Evolutionary conservation across 345 rosid genomes (phyloP), one percentile per base, ranked within the genome.

Genomic region (Salix dunnii): DNA sequence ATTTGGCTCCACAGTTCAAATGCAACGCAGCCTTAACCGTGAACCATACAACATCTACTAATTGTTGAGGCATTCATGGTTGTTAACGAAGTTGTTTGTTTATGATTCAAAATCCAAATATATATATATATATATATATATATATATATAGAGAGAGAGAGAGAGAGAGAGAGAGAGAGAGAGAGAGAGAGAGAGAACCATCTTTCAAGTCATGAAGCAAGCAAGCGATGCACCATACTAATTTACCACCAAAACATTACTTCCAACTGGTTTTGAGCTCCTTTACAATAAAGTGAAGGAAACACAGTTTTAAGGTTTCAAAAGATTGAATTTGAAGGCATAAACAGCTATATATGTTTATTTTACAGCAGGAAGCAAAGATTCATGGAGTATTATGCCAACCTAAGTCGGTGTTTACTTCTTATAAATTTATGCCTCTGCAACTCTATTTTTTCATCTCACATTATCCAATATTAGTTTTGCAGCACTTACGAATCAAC

Each of bases 281-380:
- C 67, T 68, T 68, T 42, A 5, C 28, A 8, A 76, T 68, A 16
- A 68, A 49, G 20, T 40, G 69, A 77, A 70, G 63, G 69, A 43
- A 69, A 31, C 42, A 68, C 7, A 68, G 51, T 2, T 17, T 20
- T 16, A 12, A 48, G 40, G 6, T 13, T n/a, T 14, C 23, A 2
- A 11, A 60, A 43, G 53, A 76, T 42, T 68, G 42, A 6, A 60
- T 21, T 13, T 61, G 21, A 76, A 75, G 38, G 51, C 27, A 69
- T 7, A 30, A 40, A 16, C 43, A 21, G 62, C 17, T 5, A 4
- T 9, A 2, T 5, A 27, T 3, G 6, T 5, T 67, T 46, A 10
- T 40, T 4, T 28, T 2, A 73, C 55, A 23, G 16, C 4, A 13
- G 20, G 12, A 68, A 67, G 78, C 73, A 55, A 69, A 14, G 74